Conservation (phyloP, 176 grass and related monocot genomes). For the Cenchrus americanus region DNA sequence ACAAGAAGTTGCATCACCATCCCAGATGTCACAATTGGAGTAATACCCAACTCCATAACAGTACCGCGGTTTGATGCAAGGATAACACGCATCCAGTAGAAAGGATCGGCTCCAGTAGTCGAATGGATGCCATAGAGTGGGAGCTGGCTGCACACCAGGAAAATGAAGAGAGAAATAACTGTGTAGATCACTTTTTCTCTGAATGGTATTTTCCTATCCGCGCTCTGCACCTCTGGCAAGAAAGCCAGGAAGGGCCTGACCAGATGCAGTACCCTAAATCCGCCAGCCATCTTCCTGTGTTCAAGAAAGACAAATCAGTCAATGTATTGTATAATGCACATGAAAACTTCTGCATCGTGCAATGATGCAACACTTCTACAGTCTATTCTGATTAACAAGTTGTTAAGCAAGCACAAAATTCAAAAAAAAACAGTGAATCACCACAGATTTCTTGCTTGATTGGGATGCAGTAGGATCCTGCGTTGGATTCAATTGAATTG, state of each 20-base stretch:
- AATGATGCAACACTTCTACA: not conserved
- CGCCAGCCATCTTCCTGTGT: conserved; percentile 75
- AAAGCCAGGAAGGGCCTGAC: conserved; percentile 92
- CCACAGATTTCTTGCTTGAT: not conserved
- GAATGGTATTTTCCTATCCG: conserved; percentile 93
- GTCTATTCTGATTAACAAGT: not conserved
- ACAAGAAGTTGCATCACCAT: conserved; percentile 97
- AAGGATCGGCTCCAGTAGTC: conserved; percentile 92
- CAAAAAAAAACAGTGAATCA: not conserved
- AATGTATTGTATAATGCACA: not conserved
- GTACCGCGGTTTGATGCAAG: conserved; percentile 92
- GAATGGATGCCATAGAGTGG: conserved; percentile 98
- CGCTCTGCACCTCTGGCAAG: conserved; percentile 90
- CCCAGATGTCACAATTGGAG: conserved; percentile 94
- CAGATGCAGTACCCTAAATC: conserved; percentile 92
- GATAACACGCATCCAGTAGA: conserved; percentile 98
- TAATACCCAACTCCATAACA: conserved; percentile 98
- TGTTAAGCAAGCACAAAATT: not conserved
- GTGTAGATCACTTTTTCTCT: conserved; percentile 96
- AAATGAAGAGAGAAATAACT: conserved; percentile 94
- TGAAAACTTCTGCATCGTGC: not conserved
- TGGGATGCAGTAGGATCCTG: not conserved
- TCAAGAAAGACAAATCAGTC: not conserved
- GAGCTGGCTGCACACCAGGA: conserved; percentile 94
- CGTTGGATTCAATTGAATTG: not conserved